Evolutionary conservation across 2,329 filamentous ascomycete species (phyloP), one percentile per base, ranked within the genome.

Genomic region (Penicillium oxalicum): DNA sequence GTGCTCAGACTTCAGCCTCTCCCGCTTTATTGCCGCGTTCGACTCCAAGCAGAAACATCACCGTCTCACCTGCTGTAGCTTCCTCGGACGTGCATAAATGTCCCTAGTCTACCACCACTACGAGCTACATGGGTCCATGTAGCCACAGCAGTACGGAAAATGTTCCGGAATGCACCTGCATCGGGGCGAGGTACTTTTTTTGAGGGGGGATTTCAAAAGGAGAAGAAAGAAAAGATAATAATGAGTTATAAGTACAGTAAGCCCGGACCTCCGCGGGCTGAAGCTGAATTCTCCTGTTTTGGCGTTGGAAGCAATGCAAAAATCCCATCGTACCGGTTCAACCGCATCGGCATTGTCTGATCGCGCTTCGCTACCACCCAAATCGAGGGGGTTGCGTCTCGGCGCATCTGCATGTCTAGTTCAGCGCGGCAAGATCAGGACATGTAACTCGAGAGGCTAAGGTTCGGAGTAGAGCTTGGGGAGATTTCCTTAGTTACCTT

Each of bases 401-500:
- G 32, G 11, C 13, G 18, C 28, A 34, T 35, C 9, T 13, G 32
- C 29, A 11, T 7, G 11, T 11, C 11, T 60, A 52, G 47, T 63
- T 62, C 29, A 32, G 29, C 29, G 29, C 29, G 29, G 29, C 29
- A 32, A 32, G 29, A 32, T 32, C 2, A 59, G 38, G 52, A 51
- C 36, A 29, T 61, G 45, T 61, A 18, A 18, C 18, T 18, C 18
- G 18, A 18, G 18, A 2, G 18, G 18, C 18, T 18, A 18, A 18
- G 18, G 18, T 18, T 18, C 18, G 18, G 18, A 18, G 18, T 2
- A 18, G 18, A 18, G 18, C 18, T 18, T 18, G 18, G 18, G 18
- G 18, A 18, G 18, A 2, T 18, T 18, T 18, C 18, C 18, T 18
- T 18, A 18, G 18, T 18, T 18, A 18, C 18, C 18, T 18, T 18